Evolutionary conservation across 805 yeast species (phyloP).

Genomic region (Maudiozyma serrabonitensis): DNA sequence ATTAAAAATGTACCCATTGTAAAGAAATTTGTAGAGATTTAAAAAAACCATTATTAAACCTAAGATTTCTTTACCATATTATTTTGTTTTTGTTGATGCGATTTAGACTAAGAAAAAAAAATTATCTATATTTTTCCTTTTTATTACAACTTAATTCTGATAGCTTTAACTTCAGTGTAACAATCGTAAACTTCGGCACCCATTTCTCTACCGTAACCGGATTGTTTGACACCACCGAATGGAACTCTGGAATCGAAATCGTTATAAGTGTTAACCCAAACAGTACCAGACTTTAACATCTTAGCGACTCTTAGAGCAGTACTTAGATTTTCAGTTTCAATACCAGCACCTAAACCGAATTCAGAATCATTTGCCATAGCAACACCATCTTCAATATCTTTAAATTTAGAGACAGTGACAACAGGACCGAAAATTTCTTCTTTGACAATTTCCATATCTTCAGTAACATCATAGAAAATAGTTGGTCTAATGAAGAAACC

Average conservation of each 20-base stretch:
- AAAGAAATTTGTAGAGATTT: no score
- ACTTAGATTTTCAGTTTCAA: slow-evolving; percentile 55
- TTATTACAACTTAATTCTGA: slow-evolving; percentile 41
- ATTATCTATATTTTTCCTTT: no score
- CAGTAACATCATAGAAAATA: slow-evolving; percentile 56
- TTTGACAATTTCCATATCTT: slow-evolving; percentile 50
- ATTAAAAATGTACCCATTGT: no score
- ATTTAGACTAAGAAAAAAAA: no score
- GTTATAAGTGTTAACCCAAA: slow-evolving; percentile 74
- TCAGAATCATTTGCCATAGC: slow-evolving; percentile 58
- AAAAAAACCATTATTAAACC: no score
- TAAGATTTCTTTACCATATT: no score
- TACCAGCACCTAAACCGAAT: slow-evolving; percentile 76
- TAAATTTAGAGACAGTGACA: slow-evolving; percentile 59
- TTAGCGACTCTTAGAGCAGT: slow-evolving; percentile 56
- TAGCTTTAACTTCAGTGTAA: slow-evolving; percentile 69
- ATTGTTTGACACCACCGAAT: slow-evolving; percentile 73
- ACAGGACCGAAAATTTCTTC: slow-evolving; percentile 82
- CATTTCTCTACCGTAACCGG: slow-evolving; percentile 84
- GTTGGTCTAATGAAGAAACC: slow-evolving; percentile 72
- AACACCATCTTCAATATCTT: slow-evolving; percentile 57
- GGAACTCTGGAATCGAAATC: slow-evolving; percentile 69
- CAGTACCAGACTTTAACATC: slow-evolving; percentile 63
- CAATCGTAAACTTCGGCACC: slow-evolving; percentile 68
- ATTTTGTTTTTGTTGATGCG: no score